Base-by-base conservation (phyloP, 768 basidiomycete species). In the Rhodotorula kratochvilovae region DNA sequence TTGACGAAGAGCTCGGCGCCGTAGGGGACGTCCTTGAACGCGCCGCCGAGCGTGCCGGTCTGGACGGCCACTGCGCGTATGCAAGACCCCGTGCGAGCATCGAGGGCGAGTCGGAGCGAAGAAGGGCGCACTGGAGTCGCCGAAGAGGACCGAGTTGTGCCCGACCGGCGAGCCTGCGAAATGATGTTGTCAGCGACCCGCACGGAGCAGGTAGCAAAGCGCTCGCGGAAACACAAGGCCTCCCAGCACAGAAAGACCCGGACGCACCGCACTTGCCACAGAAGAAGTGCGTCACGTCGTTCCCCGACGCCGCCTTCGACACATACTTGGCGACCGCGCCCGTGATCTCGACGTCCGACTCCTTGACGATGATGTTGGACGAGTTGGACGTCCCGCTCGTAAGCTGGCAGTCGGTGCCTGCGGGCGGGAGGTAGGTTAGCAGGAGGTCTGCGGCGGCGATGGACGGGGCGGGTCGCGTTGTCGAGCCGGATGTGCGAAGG, bases 1-100 rank as follows among this genome's bases (percentile, higher is more conserved):
- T 64, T 63, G 16, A 45, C 53, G 51, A 69, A 69, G 42, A 69
- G 62, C 48, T 69, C 68, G 35, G 42, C 62, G 31, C 33, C 68
- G 62, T 64, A 69, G n/a, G 58, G 58, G 57, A 69, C 68, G 50
- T 60, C 29, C 23, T 46, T 64, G 68, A 69, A 59, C 50, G 62
- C 43, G 42, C 64, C 62, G 50, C 68, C 68, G 48, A 50, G 48
- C 25, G 48, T 4, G 48, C 23, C 48, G 12, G 48, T 50, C 48
- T 50, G 48, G 48, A 46, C 59, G 43, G 43, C 59, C 43, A n/a
- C 53, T 54, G 53, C 8, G 31, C 4, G n/a, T n/a, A n/a, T n/a
- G n/a, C n/a, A n/a, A n/a, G n/a, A n/a, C n/a, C n/a, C n/a, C n/a
- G n/a, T n/a, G n/a, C n/a, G n/a, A n/a, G n/a, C n/a, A n/a, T n/a